Base-by-base conservation (phyloP, 2,329 filamentous ascomycete genomes). In the Aplosporella prunicola region DNA sequence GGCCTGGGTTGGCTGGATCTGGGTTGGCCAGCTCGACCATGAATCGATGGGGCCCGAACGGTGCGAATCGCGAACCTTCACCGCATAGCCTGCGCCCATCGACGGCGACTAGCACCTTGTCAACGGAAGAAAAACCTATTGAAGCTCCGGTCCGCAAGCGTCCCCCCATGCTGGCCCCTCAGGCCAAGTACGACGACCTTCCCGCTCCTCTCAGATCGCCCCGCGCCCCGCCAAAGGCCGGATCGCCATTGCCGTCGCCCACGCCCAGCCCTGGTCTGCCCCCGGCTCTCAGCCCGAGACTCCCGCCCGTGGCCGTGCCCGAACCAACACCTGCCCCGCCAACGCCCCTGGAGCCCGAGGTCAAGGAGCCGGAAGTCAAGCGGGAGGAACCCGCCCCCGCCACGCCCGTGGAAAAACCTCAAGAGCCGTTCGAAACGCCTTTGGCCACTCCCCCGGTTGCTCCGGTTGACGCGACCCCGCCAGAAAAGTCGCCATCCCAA, bases 141-240 rank as follows among this genome's bases (percentile, higher is more conserved):
- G 54, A 57, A 20, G 52, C 56, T 1, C 79, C 79, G 0, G 77
- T 81, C 47, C 67, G 79, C 43, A 77, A 71, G 53, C 64, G 79
- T 32, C 79, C 79, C 2, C 76, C 78, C 0, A 80, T 83, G 75
- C 72, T 79, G 42, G 69, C 51, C n/a, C 44, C 51, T 8, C 47
- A 50, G 18, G 51, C 55, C 17, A 48, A 31, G 11, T 40, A 35
- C 32, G 26, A 25, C 15, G 33, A 41, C 14, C n/a, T 37, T 15
- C 39, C 34, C 6, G 22, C 34, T 14, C 38, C 33, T 22, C 30
- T 34, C 22, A 45, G 33, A 22, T 40, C 14, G 15, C 40, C 11
- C 27, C 39, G 22, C 28, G 43, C 37, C n/a, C 40, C 22, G 15
- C 35, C n/a, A n/a, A n/a, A n/a, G n/a, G n/a, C n/a, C n/a, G n/a